These are phyloP conservation scores for Keithomyces neogunnii DNA, from an alignment of 2,329 filamentous ascomycete genomes.

Conservation along the genomic window DNA sequence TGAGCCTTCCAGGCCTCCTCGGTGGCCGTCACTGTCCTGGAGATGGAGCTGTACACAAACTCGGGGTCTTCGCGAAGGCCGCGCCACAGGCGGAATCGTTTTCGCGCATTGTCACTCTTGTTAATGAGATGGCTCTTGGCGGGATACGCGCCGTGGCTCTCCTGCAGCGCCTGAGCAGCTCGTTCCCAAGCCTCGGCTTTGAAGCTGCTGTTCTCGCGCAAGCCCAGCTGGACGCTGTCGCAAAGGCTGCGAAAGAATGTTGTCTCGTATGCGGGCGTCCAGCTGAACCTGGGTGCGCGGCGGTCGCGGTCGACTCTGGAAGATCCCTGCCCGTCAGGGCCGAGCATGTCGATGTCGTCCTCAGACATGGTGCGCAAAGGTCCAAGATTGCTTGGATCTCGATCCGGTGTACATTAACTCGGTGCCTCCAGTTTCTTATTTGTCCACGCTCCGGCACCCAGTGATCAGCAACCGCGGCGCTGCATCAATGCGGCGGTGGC, in stretches of 20 bases:
- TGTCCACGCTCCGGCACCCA: slow-evolving; percentile 1
- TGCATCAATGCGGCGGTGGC: slow-evolving; percentile 5
- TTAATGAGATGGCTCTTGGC: slow-evolving; percentile 55
- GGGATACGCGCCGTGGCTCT: slow-evolving; percentile 47
- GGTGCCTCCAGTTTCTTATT: neutral
- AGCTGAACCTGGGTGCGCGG: slow-evolving; percentile 47
- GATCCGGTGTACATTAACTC: neutral
- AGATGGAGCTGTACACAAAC: slow-evolving; percentile 43
- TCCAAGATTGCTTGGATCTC: neutral
- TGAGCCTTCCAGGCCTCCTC: slow-evolving; percentile 50
- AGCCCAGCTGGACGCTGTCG: slow-evolving; percentile 48
- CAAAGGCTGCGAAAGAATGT: slow-evolving; percentile 54
- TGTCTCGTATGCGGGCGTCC: slow-evolving; percentile 49
- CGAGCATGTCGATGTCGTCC: slow-evolving; percentile 28
- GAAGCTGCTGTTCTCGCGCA: slow-evolving; percentile 51
- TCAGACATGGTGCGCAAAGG: slow-evolving; percentile 24
- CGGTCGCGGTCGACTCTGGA: slow-evolving; percentile 29
- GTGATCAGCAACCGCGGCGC: slow-evolving; percentile 6
- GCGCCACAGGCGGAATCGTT: slow-evolving; percentile 54
- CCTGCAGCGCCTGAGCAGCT: slow-evolving; percentile 44
- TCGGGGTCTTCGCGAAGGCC: slow-evolving; percentile 49
- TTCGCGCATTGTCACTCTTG: slow-evolving; percentile 55
- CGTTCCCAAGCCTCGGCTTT: slow-evolving; percentile 54
- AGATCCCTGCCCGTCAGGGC: slow-evolving; percentile 24
- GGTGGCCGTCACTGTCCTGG: slow-evolving; percentile 43